These are phyloP conservation scores for Hypholoma fasciculare DNA, from an alignment of 768 basidiomycete species.

Conservation along the genomic window DNA sequence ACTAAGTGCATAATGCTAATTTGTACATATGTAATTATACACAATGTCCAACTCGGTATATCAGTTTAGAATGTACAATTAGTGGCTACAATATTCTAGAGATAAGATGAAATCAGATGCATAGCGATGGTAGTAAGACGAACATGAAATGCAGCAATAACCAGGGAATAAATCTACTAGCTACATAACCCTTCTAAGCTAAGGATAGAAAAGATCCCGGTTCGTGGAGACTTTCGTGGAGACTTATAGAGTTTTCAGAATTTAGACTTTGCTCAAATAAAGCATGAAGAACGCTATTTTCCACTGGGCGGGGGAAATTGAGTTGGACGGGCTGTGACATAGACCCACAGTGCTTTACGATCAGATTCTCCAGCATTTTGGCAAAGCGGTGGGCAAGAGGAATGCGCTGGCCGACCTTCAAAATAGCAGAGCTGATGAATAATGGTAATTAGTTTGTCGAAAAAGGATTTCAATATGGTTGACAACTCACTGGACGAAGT, in stretches of 20 bases:
- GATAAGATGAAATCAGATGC: background rate
- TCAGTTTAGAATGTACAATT: background rate
- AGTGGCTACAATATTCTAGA: background rate
- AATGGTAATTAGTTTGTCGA: background rate
- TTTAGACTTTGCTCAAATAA: slow-evolving; percentile 30
- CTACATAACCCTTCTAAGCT: slow-evolving; percentile 15
- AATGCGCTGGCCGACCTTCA: slow-evolving; percentile 63
- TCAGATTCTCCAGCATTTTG: slow-evolving; percentile 54
- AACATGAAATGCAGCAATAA: background rate
- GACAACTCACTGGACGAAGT: slow-evolving; percentile 62
- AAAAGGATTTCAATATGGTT: background rate
- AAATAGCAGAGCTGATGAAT: slow-evolving; percentile 49
- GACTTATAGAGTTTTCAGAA: slow-evolving; percentile 24
- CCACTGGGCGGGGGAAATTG: slow-evolving; percentile 34
- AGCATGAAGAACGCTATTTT: slow-evolving; percentile 28
- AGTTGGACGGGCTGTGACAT: slow-evolving; percentile 27
- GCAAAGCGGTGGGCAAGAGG: slow-evolving; percentile 65
- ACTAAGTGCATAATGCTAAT: background rate
- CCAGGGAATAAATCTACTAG: slow-evolving; percentile 2
- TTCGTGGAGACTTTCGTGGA: slow-evolving; percentile 35
- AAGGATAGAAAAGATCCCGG: slow-evolving; percentile 35
- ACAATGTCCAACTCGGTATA: background rate
- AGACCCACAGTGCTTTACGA: slow-evolving; percentile 38
- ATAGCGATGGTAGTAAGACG: background rate
- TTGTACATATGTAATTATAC: background rate